A percentile compares a stretch with the other conserved stretches of the same genome.
These are phyloP conservation scores for Ochetophila trinervis DNA, from an alignment of 306 rosid species.

Conservation along the genomic window DNA sequence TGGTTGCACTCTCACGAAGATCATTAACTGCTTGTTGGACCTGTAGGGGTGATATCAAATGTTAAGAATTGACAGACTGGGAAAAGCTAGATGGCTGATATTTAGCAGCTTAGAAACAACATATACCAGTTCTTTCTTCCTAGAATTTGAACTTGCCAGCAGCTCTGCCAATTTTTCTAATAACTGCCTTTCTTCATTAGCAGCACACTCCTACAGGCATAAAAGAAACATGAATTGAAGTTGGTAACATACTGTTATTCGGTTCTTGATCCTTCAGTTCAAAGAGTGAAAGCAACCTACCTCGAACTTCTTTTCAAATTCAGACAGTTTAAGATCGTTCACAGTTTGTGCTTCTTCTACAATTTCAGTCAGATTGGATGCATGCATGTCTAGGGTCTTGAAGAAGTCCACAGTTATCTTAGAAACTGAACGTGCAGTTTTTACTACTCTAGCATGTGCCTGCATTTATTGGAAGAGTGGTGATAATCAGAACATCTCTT, in stretches of 20 bases:
- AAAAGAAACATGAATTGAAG: conserved; percentile 4
- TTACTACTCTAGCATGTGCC: conserved; percentile 96
- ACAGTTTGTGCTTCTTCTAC: conserved; percentile 84
- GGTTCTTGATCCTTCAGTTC: conserved; percentile 10
- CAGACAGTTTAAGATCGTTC: conserved; percentile 69
- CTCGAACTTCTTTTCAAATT: conserved; percentile 95
- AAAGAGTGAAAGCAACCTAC: conserved; percentile 33
- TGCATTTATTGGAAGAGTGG: conserved; percentile 21
- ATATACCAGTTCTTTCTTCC: conserved; percentile 87
- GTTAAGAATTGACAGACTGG: not conserved
- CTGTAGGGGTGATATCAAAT: conserved; percentile 33
- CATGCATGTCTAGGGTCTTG: conserved; percentile 77
- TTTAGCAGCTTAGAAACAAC: conserved; percentile 6
- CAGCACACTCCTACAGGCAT: conserved; percentile 79
- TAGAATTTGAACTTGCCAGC: conserved; percentile 82
- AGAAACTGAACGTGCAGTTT: conserved; percentile 80
- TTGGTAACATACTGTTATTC: not conserved
- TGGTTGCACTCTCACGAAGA: conserved; percentile 89
- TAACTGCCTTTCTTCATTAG: conserved; percentile 81
- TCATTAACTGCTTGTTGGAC: conserved; percentile 86
- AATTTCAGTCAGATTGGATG: conserved; percentile 68
- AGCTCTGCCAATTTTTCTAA: conserved; percentile 92
- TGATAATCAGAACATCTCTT: conserved; percentile 21
- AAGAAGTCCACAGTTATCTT: conserved; percentile 83
- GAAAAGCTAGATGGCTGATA: not conserved